Conservation (phyloP, 495 filamentous ascomycete genomes). For the Aspergillus nidulans region DNA sequence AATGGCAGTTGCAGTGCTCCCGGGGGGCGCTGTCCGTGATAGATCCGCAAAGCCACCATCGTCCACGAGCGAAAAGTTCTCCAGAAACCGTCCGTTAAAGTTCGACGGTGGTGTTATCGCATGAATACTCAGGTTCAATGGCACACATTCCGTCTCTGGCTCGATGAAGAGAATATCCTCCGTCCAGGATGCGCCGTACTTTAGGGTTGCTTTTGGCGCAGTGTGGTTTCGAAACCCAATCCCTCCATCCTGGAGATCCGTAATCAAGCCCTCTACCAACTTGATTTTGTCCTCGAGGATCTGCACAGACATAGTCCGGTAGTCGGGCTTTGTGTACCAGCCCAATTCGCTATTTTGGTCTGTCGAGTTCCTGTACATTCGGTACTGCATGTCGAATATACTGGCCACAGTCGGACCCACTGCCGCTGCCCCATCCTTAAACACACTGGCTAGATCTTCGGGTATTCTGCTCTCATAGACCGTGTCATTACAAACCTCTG, state of each 20-base stretch:
- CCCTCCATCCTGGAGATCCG: slow-evolving; percentile 35
- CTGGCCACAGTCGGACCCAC: slow-evolving; percentile 30
- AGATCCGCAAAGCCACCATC: slow-evolving; percentile 38
- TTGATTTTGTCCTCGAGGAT: slow-evolving; percentile 26
- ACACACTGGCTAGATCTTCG: slow-evolving; percentile 23
- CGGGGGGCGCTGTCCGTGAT: slow-evolving; percentile 3
- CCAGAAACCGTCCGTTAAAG: background rate
- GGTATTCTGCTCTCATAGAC: slow-evolving; percentile 21
- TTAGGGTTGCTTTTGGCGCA: slow-evolving; percentile 16
- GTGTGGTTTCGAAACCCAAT: slow-evolving; percentile 48
- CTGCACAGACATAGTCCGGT: slow-evolving; percentile 22
- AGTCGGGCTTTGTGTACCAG: slow-evolving; percentile 11
- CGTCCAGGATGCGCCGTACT: slow-evolving; percentile 30
- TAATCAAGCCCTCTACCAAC: slow-evolving; percentile 39
- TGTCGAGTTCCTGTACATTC: slow-evolving; percentile 19
- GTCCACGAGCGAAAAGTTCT: slow-evolving; percentile 8
- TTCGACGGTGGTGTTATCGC: slow-evolving; percentile 5
- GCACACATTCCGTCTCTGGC: slow-evolving; percentile 39
- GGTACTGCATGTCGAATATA: slow-evolving; percentile 39
- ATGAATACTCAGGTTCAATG: slow-evolving; percentile 41
- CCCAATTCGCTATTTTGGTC: background rate
- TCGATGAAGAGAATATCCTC: slow-evolving; percentile 46
- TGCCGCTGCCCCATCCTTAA: slow-evolving; percentile 22
- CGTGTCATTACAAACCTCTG: background rate
- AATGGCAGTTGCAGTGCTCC: slow-evolving; percentile 10